A percentile compares a stretch with the other conserved stretches of the same genome.
Conservation (phyloP, 768 basidiomycete species). For the Phaeotremella skinneri region DNA sequence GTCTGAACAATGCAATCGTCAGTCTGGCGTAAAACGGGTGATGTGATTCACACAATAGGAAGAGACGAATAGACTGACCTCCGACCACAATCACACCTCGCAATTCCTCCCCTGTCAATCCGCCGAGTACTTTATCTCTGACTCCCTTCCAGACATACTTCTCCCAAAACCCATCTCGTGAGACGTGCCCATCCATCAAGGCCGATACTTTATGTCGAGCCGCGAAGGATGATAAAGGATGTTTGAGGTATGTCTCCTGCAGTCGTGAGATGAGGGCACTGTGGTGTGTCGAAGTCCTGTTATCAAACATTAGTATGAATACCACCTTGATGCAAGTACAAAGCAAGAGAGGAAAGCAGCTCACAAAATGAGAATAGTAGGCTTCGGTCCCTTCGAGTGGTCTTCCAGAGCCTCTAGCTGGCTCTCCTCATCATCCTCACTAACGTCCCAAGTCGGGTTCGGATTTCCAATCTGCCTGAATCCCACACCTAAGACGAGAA, state of each 20-base stretch:
- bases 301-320: slow-evolving; percentile 4
- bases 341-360: slow-evolving; percentile 18
- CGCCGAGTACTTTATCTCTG: slow-evolving; percentile 61
- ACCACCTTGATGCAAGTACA: not conserved
- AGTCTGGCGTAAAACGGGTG: slow-evolving; percentile 3
- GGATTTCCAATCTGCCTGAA: slow-evolving; percentile 37
- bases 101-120: slow-evolving; percentile 61
- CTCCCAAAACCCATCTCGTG: slow-evolving; percentile 81
- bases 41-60: slow-evolving; percentile 6
- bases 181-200: slow-evolving; percentile 69
- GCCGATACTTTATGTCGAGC: slow-evolving; percentile 74
- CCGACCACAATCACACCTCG: slow-evolving; percentile 70
- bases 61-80: slow-evolving; percentile 55
- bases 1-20: slow-evolving; percentile 12
- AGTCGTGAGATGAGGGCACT: slow-evolving; percentile 60
- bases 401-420: slow-evolving; percentile 24
- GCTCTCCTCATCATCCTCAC: slow-evolving; percentile 24
- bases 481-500: slow-evolving; percentile 50
- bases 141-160: slow-evolving; percentile 69
- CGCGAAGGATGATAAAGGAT: slow-evolving; percentile 64
- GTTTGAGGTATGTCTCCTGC: slow-evolving; percentile 56
- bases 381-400: slow-evolving; percentile 43
- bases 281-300: slow-evolving; percentile 60
- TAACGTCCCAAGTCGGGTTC: slow-evolving; percentile 16
- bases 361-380: slow-evolving; percentile 70